These are phyloP conservation scores for Trichomonascaceae sp. DNA, from an alignment of 1,139 yeast species.

Conservation along the genomic window DNA sequence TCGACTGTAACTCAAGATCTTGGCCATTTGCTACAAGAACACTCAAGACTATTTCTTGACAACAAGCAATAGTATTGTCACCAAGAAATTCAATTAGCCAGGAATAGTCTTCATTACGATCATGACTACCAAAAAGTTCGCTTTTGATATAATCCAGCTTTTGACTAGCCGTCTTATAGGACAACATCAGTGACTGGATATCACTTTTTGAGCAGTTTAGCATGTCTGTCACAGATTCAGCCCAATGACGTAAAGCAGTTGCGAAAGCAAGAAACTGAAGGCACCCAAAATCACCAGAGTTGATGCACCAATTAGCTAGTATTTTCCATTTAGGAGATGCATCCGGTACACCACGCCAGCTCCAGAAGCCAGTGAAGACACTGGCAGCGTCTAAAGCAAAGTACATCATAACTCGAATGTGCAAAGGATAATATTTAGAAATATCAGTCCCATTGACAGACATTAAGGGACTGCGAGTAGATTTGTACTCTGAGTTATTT, in stretches of 20 bases:
- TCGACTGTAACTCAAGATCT: background rate
- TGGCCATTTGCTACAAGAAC: background rate
- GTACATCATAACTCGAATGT: background rate
- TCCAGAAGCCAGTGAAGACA: background rate
- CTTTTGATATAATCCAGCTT: background rate
- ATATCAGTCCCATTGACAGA: constrained; percentile 4
- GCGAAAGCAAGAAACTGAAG: background rate
- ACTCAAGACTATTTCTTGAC: background rate
- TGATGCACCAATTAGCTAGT: background rate
- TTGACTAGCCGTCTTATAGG: background rate
- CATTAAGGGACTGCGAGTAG: background rate
- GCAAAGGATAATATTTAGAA: background rate
- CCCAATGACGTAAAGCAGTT: background rate
- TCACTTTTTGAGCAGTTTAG: background rate
- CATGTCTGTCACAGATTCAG: background rate
- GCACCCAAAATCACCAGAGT: background rate
- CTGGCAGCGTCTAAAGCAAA: background rate
- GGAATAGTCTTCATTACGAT: background rate
- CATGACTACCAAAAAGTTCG: background rate
- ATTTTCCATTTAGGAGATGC: background rate
- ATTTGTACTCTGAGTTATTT: background rate
- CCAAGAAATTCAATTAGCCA: background rate
- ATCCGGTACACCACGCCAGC: background rate
- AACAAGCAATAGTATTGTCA: background rate
- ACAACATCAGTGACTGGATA: background rate